Percentiles rank a stretch among this genome's conserved stretches.
phyloP scores from a whole-genome alignment of 2,329 filamentous ascomycete genomes.

The Arthroderma uncinatum region DNA sequence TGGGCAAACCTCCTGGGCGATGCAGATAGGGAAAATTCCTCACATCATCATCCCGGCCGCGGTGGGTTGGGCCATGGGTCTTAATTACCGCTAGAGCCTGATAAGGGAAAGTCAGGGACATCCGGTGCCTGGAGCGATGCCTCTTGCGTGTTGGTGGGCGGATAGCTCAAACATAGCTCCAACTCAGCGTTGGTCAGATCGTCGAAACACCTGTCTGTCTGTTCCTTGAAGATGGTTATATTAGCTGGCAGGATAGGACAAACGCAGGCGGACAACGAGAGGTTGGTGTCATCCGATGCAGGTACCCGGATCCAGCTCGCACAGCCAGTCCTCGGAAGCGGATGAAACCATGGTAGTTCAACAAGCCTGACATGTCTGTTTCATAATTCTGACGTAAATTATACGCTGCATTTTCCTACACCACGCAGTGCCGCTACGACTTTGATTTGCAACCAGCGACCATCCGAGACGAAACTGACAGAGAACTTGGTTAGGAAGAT shows the following conservation, averaged over 20 bases:
- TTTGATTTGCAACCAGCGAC: background rate
- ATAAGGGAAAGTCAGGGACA: background rate
- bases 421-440: background rate
- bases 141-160: background rate
- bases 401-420: background rate
- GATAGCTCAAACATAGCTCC: background rate
- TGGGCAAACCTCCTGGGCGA: background rate
- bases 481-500: background rate
- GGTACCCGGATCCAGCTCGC: background rate
- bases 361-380: background rate
- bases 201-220: no score
- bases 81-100: conserved; percentile 4
- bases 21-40: background rate
- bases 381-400: background rate
- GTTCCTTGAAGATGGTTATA: background rate
- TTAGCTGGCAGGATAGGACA: background rate
- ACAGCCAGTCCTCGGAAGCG: background rate
- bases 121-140: background rate
- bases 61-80: background rate
- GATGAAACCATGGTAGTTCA: background rate
- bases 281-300: background rate
- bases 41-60: background rate
- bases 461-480: background rate
- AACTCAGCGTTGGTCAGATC: background rate
- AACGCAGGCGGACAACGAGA: background rate